Evolutionary conservation across 257 asterid genomes (phyloP).

Genomic region (Marsdenia floribunda): DNA sequence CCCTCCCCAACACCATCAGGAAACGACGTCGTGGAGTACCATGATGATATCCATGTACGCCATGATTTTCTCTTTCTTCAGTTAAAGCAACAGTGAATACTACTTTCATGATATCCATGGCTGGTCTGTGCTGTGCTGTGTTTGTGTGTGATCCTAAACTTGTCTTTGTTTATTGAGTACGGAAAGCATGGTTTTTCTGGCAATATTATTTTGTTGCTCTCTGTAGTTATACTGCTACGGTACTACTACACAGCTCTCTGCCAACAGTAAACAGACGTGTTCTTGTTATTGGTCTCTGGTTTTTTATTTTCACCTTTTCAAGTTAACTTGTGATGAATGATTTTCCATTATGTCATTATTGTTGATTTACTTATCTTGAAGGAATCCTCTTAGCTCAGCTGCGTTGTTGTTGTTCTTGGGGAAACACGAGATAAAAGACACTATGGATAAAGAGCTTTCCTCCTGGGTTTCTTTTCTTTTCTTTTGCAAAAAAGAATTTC

Average conservation of each 20-base stretch:
- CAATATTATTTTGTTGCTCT: not conserved
- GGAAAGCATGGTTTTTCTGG: constrained; percentile 3
- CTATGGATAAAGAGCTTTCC: no score
- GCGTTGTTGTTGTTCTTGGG: no score
- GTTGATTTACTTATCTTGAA: no score
- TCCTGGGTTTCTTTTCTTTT: no score
- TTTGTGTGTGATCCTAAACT: not conserved
- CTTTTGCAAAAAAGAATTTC: no score
- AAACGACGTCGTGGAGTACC: not conserved
- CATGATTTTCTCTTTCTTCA: not conserved
- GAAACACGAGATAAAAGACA: no score
- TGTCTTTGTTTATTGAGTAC: not conserved
- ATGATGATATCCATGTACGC: not conserved
- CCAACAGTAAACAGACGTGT: not conserved
- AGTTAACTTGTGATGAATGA: not conserved
- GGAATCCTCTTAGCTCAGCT: no score
- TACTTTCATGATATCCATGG: not conserved
- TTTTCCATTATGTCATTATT: not conserved
- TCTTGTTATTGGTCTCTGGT: not conserved
- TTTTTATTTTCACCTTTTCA: not conserved
- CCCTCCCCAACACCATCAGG: no score
- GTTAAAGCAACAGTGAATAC: not conserved
- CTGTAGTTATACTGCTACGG: not conserved
- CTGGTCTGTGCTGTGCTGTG: not conserved
- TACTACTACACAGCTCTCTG: not conserved